Conservation (phyloP, 164 flowering plant species). For the Taxillus chinensis region DNA sequence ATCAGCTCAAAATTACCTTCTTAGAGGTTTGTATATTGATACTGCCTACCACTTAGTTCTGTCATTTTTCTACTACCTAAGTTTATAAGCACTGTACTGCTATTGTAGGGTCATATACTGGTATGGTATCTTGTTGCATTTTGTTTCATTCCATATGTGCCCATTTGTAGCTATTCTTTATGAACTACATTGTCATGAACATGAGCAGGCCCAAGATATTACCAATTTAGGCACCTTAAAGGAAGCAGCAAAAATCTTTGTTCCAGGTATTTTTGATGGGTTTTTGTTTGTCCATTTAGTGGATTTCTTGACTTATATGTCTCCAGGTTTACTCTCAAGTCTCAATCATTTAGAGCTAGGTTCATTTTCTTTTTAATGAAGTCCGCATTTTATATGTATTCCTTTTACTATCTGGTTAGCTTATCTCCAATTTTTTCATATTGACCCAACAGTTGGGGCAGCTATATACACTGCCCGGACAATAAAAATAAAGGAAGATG, state of each 20-base stretch:
- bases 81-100: neutral
- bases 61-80: neutral
- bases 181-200: neutral
- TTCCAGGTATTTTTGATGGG: slow-evolving; percentile 50
- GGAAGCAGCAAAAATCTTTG: slow-evolving; percentile 70
- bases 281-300: neutral
- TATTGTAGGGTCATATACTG: no score
- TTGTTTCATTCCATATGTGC: neutral
- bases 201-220: slow-evolving; percentile 74
- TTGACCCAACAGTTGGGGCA: slow-evolving; percentile 49
- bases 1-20: slow-evolving; percentile 91
- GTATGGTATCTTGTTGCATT: neutral
- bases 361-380: no score
- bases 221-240: slow-evolving; percentile 78
- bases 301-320: neutral
- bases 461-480: slow-evolving; percentile 63
- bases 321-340: neutral
- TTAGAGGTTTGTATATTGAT: slow-evolving; percentile 54
- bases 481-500: slow-evolving; percentile 82
- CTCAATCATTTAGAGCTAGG: no score
- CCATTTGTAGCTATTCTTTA: neutral
- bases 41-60: neutral
- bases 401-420: no score
- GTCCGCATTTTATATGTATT: no score
- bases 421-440: neutral